Conservation (phyloP, 805 yeast genomes). For the Candida sanyiensis region DNA sequence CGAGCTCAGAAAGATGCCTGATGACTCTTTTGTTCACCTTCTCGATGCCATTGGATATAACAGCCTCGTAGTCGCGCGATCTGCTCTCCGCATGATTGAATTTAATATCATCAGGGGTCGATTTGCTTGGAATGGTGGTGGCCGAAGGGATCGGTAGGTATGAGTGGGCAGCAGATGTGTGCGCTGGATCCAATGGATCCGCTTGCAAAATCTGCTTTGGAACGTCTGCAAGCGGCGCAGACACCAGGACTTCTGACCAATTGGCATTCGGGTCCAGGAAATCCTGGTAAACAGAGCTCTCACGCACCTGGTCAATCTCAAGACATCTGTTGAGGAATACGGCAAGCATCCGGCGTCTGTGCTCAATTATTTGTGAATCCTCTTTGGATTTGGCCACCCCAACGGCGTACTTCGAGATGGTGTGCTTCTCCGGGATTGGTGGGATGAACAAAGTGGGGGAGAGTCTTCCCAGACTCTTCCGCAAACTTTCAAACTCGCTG, state of each 20-base stretch:
- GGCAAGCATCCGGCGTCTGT: conserved; percentile 70
- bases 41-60: conserved; percentile 45
- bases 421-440: conserved; percentile 86
- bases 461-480: conserved; percentile 62
- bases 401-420: conserved; percentile 41
- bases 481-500: conserved; percentile 83
- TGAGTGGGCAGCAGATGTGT: conserved; percentile 53
- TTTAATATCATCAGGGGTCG: conserved; percentile 32
- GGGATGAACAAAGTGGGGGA: conserved; percentile 84
- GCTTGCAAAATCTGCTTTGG: conserved; percentile 50
- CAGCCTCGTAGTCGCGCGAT: conserved; percentile 41
- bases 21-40: conserved; percentile 51
- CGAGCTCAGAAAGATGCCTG: conserved; percentile 45
- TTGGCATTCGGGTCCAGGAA: conserved; percentile 88
- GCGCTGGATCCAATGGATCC: conserved; percentile 56
- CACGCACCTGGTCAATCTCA: conserved; percentile 48
- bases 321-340: conserved; percentile 80
- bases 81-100: conserved; percentile 37
- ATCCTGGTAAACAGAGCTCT: conserved; percentile 60
- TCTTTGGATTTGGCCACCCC: conserved; percentile 39
- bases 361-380: conserved; percentile 48
- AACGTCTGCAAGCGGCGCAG: conserved; percentile 48
- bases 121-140: conserved; percentile 21
- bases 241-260: conserved; percentile 72
- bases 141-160: conserved; percentile 56